A percentile compares a stretch with the other conserved stretches of the same genome.
These are phyloP conservation scores for Chlorella sp. DNA, from an alignment of 139 green algal genomes.

Conservation along the genomic window DNA sequence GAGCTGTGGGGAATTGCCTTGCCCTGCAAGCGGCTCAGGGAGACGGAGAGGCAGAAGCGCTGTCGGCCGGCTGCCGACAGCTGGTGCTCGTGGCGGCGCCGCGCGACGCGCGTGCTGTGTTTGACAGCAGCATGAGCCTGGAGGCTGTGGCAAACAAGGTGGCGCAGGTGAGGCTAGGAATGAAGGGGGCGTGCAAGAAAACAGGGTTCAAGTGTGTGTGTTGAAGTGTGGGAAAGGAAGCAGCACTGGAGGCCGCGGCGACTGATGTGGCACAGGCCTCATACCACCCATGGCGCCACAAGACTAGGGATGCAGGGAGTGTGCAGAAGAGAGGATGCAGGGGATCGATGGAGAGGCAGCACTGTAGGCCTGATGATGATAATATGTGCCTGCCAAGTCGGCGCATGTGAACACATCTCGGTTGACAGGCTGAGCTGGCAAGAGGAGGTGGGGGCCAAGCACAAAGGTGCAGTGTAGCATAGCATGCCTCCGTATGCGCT, in stretches of 20 bases:
- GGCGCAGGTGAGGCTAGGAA: background rate
- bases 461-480: background rate
- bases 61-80: slow-evolving; percentile 54
- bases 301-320: too few relatives aligned
- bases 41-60: background rate
- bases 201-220: background rate
- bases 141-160: slow-evolving; percentile 15
- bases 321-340: background rate
- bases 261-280: too few relatives aligned
- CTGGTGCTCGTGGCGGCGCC: slow-evolving; percentile 79
- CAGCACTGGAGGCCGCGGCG: background rate
- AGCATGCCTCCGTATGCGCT: too few relatives aligned
- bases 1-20: slow-evolving; percentile 80
- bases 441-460: background rate
- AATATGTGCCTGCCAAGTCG: too few relatives aligned
- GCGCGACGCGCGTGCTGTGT: slow-evolving; percentile 1
- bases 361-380: too few relatives aligned
- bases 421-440: background rate
- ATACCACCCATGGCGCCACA: too few relatives aligned
- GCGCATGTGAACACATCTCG: too few relatives aligned
- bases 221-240: background rate
- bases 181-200: background rate
- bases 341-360: too few relatives aligned
- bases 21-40: slow-evolving; percentile 54
- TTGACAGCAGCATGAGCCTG: slow-evolving; percentile 25